phyloP scores from a whole-genome alignment of 2,329 filamentous ascomycete genomes.

The Alternaria ethzedia region DNA sequence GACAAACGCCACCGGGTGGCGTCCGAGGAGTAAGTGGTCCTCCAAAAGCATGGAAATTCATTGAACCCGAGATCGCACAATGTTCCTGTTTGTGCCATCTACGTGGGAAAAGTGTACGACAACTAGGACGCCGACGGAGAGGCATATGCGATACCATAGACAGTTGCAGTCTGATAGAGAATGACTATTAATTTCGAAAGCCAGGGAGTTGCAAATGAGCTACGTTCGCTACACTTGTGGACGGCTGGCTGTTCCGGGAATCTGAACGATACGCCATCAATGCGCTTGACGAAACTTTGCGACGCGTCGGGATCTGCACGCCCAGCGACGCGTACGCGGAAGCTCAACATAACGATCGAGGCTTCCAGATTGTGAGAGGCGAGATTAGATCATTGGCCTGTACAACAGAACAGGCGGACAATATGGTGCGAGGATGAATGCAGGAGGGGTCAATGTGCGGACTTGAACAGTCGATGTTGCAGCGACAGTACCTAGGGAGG shows the following conservation, averaged over 20 bases:
- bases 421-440: background rate
- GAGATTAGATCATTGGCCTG: background rate
- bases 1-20: constrained; percentile 23
- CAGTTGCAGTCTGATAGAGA: background rate
- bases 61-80: background rate
- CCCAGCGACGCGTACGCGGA: background rate
- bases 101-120: background rate
- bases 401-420: background rate
- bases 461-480: background rate
- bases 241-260: background rate
- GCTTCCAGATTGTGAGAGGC: background rate
- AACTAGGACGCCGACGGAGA: background rate
- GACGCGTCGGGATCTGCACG: background rate
- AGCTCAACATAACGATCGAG: background rate
- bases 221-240: background rate
- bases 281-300: background rate
- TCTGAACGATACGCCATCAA: background rate
- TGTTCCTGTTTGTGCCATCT: background rate
- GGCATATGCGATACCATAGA: background rate
- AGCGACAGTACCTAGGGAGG: background rate
- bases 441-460: background rate
- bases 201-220: background rate
- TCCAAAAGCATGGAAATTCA: background rate
- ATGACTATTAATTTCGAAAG: background rate
- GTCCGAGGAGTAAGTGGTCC: background rate